These are phyloP conservation scores for Magnaporthiopsis rhizophila DNA, from an alignment of 2,329 filamentous ascomycete species.

Conservation along the genomic window DNA sequence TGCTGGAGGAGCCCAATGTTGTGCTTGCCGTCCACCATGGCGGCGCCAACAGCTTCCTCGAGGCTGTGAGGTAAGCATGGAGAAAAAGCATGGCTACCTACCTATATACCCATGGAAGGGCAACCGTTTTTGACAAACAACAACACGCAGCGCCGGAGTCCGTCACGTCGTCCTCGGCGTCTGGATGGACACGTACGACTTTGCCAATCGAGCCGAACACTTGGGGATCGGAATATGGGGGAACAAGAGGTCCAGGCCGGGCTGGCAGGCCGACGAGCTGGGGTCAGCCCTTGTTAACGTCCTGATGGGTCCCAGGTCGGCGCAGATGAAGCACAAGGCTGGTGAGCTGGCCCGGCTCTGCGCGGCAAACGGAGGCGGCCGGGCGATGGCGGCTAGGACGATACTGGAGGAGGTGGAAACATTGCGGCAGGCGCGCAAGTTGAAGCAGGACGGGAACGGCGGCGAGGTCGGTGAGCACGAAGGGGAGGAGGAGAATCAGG, in stretches of 20 bases:
- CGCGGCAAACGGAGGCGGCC: constrained; percentile 6
- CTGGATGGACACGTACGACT: constrained; percentile 40
- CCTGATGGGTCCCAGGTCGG: constrained; percentile 4
- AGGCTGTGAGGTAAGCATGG: constrained; percentile 25
- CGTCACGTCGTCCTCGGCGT: constrained; percentile 36
- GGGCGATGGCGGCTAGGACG: constrained; percentile 9
- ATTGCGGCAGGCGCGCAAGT: not conserved
- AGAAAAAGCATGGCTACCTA: not conserved
- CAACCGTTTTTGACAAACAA: not conserved
- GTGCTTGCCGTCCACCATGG: constrained; percentile 36
- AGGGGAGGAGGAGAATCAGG: no score
- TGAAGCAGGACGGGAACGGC: not conserved
- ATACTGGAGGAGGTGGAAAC: constrained; percentile 8
- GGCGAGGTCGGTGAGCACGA: not conserved
- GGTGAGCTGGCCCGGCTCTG: constrained; percentile 5
- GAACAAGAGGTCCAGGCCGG: constrained; percentile 14
- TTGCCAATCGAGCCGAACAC: constrained; percentile 33
- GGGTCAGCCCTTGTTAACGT: constrained; percentile 12
- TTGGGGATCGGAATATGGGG: constrained; percentile 31
- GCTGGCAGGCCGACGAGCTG: constrained; percentile 13
- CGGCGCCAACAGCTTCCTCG: constrained; percentile 35
- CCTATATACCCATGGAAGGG: no score
- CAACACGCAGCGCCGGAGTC: constrained; percentile 28
- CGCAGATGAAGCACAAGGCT: constrained; percentile 4
- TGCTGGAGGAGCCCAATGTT: constrained; percentile 29